Percentiles rank a stretch among this genome's conserved stretches.
Evolutionary conservation across 73 alveolate genomes (phyloP).

Genomic region (Symbiodinium pilosum): DNA sequence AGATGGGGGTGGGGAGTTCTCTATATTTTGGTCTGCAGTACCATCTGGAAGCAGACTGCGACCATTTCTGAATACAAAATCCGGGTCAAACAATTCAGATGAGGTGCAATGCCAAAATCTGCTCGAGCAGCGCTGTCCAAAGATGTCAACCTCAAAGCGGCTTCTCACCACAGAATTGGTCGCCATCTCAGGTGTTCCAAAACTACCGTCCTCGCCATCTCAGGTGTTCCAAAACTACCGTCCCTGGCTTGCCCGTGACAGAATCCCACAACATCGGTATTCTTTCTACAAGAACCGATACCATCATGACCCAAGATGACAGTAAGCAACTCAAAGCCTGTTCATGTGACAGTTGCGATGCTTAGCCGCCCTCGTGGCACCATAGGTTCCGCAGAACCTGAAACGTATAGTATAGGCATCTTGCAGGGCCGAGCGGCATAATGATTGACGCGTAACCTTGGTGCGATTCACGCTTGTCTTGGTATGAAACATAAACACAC

Average conservation of each 20-base stretch:
- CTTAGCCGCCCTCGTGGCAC: no score
- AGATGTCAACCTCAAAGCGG: conserved; percentile 46
- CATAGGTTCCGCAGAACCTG: no score
- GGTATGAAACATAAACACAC: no score
- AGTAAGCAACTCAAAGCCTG: no score
- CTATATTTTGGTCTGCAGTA: background rate
- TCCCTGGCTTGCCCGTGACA: no score
- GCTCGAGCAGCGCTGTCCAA: conserved; percentile 80
- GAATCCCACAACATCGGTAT: no score
- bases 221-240: background rate
- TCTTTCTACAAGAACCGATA: no score
- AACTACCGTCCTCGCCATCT: background rate
- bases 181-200: background rate
- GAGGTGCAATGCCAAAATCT: conserved; percentile 51
- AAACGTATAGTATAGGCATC: background rate
- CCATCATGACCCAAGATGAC: no score
- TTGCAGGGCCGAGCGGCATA: background rate
- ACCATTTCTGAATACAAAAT: background rate
- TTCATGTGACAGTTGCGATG: no score
- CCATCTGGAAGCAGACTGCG: background rate
- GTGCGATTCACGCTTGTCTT: no score
- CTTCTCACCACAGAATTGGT: background rate
- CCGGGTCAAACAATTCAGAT: background rate
- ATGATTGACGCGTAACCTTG: background rate
- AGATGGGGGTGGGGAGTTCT: background rate